phyloP scores from a whole-genome alignment of 208 protist genomes.

The Wallacemonas collosoma region DNA sequence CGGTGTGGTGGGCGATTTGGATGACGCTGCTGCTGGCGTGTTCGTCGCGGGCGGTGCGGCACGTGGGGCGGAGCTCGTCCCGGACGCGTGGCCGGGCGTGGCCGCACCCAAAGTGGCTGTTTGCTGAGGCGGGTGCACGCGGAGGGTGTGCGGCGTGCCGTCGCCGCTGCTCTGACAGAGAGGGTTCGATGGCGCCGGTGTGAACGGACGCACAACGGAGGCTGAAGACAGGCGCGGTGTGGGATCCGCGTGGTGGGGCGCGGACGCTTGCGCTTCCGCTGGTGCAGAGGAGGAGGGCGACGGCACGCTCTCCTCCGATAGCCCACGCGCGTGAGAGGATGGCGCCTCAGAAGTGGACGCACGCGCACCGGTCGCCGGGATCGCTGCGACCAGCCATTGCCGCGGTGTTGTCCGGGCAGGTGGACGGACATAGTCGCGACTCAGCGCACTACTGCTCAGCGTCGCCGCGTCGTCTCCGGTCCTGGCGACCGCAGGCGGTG shows the following conservation, averaged over 20 bases:
- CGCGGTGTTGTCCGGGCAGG: conserved; percentile 3
- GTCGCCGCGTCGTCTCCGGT: neutral
- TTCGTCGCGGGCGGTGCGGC: neutral
- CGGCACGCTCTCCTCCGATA: neutral
- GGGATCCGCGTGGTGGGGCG: neutral
- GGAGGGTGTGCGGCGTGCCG: neutral
- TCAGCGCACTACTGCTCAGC: neutral
- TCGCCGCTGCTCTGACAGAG: neutral
- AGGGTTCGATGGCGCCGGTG: neutral
- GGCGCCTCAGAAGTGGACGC: neutral
- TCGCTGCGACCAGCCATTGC: neutral
- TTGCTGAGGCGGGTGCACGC: conserved; percentile 6
- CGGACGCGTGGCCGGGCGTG: too few species aligned
- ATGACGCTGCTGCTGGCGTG: neutral
- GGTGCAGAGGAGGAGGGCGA: neutral
- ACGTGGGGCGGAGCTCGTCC: neutral
- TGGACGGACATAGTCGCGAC: conserved; percentile 2
- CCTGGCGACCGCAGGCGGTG: neutral
- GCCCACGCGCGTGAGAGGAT: neutral
- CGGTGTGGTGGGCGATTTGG: too few species aligned
- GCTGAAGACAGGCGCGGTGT: neutral
- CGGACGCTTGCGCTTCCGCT: neutral
- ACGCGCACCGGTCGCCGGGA: neutral
- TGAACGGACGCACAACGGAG: conserved; percentile 3
- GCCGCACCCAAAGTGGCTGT: neutral